A percentile compares a stretch with the other conserved stretches of the same genome.
Conservation (phyloP, 169 alveolate genomes). For the Perkinsus chesapeaki region DNA sequence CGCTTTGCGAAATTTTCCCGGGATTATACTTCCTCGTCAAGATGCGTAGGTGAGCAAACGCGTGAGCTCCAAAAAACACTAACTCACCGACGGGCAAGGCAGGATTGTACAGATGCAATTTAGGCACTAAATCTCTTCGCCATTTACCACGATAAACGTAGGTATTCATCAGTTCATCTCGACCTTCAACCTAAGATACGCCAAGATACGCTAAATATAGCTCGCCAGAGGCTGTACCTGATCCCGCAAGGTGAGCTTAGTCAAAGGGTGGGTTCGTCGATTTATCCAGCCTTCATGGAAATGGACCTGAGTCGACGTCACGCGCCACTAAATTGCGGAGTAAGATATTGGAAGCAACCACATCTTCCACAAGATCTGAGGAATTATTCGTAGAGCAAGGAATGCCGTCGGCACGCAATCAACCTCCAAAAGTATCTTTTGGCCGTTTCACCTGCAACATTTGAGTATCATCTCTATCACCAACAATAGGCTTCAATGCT, state of each 20-base stretch:
- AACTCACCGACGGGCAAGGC: not conserved
- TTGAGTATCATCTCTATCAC: not conserved
- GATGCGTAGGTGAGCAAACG: too few relatives aligned
- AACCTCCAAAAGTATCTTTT: not conserved
- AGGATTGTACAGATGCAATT: not conserved
- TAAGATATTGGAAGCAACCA: too few relatives aligned
- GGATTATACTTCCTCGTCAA: too few relatives aligned
- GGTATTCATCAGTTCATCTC: not conserved
- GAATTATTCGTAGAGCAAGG: too few relatives aligned
- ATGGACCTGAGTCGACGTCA: not conserved
- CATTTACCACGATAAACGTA: not conserved
- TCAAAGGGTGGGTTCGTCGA: not conserved
- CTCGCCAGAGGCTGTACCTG: not conserved
- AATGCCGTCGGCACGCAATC: too few relatives aligned
- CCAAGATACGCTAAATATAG: not conserved
- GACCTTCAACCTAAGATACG: not conserved
- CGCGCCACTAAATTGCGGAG: not conserved
- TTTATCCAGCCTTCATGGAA: not conserved
- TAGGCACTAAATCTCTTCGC: not conserved
- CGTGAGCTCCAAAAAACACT: not conserved
- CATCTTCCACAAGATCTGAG: not conserved
- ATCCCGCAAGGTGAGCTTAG: not conserved
- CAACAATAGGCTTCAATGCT: not conserved
- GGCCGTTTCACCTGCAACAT: not conserved
- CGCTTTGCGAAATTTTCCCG: too few relatives aligned